Evolutionary conservation across 805 yeast genomes (phyloP).

Genomic region (Brettanomyces sp.): DNA sequence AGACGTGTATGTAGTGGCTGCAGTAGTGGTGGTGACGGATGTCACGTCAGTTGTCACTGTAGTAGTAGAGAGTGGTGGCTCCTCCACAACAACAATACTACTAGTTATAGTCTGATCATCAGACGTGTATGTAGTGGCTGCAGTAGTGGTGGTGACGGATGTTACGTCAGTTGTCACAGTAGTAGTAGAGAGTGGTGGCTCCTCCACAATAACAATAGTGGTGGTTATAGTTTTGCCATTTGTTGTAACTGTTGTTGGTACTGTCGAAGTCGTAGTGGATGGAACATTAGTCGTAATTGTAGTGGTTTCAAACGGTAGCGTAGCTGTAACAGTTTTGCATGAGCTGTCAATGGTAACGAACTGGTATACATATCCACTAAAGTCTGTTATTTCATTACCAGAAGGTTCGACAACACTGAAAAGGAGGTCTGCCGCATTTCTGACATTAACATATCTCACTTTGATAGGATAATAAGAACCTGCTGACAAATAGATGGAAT

Average conservation of each 20-base stretch:
- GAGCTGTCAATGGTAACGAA: not conserved
- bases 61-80: not conserved
- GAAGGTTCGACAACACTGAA: constrained; percentile 9
- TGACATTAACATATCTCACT: constrained; percentile 10
- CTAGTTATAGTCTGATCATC: not conserved
- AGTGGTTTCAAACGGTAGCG: not conserved
- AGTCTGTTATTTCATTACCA: constrained; percentile 2
- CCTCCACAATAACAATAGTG: not conserved
- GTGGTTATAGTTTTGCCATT: too few relatives aligned
- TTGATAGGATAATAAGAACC: constrained; percentile 13
- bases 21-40: not conserved
- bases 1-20: not conserved
- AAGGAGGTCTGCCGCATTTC: constrained; percentile 4
- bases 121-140: not conserved
- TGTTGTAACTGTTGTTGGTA: too few relatives aligned
- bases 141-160: not conserved
- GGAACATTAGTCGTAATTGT: not conserved
- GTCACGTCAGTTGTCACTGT: not conserved
- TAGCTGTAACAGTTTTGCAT: not conserved
- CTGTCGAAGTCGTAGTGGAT: too few relatives aligned
- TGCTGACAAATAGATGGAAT: constrained; percentile 6
- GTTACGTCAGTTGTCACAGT: not conserved
- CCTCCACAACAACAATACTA: not conserved
- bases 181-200: not conserved
- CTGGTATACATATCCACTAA: constrained; percentile 4